These are phyloP conservation scores for Ustilago shanxiensis DNA, from an alignment of 1,284 basidiomycete species.

Conservation along the genomic window DNA sequence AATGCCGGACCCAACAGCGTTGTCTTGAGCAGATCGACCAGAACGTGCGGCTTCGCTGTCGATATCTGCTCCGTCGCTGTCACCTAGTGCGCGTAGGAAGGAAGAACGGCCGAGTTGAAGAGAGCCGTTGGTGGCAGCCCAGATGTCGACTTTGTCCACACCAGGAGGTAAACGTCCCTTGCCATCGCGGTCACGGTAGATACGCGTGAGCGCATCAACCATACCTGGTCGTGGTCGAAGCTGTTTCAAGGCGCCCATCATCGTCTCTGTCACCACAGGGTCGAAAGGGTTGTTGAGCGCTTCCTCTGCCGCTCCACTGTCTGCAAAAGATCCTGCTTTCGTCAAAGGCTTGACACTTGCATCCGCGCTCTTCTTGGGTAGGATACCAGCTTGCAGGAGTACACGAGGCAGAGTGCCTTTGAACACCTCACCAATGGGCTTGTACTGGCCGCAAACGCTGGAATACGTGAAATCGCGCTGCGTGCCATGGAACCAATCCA, in stretches of 20 bases:
- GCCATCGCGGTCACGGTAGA: conserved; percentile 52
- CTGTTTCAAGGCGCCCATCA: conserved; percentile 55
- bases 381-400: conserved; percentile 56
- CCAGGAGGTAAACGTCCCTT: conserved; percentile 31
- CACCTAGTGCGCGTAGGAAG: conserved; percentile 43
- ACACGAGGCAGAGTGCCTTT: conserved; percentile 55
- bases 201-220: conserved; percentile 51
- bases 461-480: conserved; percentile 62
- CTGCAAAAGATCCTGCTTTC: conserved; percentile 35
- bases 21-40: conserved; percentile 16
- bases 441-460: conserved; percentile 54
- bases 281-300: conserved; percentile 46
- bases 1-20: conserved; percentile 34
- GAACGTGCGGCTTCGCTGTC: conserved; percentile 37
- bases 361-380: conserved; percentile 25
- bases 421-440: conserved; percentile 57
- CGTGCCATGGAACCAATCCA: conserved; percentile 65
- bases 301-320: conserved; percentile 37
- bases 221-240: conserved; percentile 58
- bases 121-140: conserved; percentile 63
- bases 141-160: conserved; percentile 46
- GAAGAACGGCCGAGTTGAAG: conserved; percentile 43
- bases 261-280: conserved; percentile 34
- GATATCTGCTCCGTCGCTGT: conserved; percentile 43
- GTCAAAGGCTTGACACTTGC: conserved; percentile 20